Evolutionary conservation across 2,329 filamentous ascomycete genomes (phyloP).

Genomic region (Byssothecium circinans): DNA sequence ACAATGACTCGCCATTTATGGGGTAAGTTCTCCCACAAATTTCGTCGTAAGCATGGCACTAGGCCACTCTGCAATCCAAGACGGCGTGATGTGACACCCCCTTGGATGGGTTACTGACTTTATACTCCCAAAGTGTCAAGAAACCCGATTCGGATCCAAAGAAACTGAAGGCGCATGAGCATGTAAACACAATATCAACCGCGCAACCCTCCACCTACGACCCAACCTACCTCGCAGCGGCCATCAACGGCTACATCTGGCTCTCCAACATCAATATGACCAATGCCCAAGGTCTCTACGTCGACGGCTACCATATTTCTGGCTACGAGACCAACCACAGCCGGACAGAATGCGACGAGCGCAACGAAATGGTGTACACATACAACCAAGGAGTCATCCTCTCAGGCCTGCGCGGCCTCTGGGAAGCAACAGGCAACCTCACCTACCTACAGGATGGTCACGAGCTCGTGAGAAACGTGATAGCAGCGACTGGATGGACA

Average conservation of each 20-base stretch:
- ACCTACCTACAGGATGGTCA: conserved; percentile 79
- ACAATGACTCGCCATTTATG: conserved; percentile 69
- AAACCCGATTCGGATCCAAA: conserved; percentile 2
- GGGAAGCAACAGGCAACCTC: conserved; percentile 72
- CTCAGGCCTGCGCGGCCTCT: conserved; percentile 78
- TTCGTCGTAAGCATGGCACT: too few species aligned
- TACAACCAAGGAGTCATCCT: conserved; percentile 95
- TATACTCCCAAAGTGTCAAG: too few species aligned
- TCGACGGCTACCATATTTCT: conserved; percentile 85
- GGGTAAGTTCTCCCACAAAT: conserved; percentile 5
- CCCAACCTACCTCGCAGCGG: conserved; percentile 69
- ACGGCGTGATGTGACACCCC: too few species aligned
- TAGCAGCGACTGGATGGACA: conserved; percentile 77
- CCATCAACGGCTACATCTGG: conserved; percentile 80
- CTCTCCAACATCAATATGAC: conserved; percentile 78
- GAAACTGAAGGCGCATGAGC: neutral
- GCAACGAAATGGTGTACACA: conserved; percentile 89
- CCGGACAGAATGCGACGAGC: conserved; percentile 73
- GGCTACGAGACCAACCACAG: conserved; percentile 58
- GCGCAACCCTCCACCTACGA: conserved; percentile 53
- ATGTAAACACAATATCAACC: too few species aligned
- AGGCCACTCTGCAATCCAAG: too few species aligned
- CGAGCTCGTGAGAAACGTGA: conserved; percentile 70
- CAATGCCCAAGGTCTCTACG: conserved; percentile 72
- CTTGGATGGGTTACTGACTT: too few species aligned